Evolutionary conservation across 805 yeast species (phyloP).

Genomic region (Candida stauntonica): DNA sequence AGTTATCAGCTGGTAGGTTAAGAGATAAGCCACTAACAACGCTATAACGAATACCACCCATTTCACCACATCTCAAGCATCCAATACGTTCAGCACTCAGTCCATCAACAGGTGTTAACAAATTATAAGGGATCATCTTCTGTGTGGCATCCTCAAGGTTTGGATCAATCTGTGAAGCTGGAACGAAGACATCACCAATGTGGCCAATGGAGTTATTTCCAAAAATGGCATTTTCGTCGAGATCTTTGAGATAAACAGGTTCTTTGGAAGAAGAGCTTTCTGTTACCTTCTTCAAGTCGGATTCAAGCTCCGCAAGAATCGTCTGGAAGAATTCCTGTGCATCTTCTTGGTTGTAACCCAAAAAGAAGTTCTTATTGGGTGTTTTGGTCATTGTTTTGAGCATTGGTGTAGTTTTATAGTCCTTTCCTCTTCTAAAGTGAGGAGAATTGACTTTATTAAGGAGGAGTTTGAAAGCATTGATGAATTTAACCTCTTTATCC

Average conservation of each 20-base stretch:
- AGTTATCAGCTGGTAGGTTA: conserved; percentile 53
- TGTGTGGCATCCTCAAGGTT: conserved; percentile 41
- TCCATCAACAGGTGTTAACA: conserved; percentile 91
- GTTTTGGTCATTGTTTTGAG: conserved; percentile 70
- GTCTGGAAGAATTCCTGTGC: conserved; percentile 94
- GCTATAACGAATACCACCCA: conserved; percentile 85
- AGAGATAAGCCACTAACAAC: conserved; percentile 71
- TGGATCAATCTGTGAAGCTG: conserved; percentile 76
- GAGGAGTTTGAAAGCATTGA: conserved; percentile 47
- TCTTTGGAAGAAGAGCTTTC: conserved; percentile 11
- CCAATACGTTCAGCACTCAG: conserved; percentile 84
- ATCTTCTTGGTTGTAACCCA: conserved; percentile 91
- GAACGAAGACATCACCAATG: conserved; percentile 64
- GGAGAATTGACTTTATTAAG: conserved; percentile 51
- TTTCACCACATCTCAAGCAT: conserved; percentile 87
- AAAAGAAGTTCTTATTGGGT: conserved; percentile 69
- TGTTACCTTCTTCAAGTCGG: conserved; percentile 38
- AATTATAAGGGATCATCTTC: conserved; percentile 47
- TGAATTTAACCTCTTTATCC: conserved; percentile 38
- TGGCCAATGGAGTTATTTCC: conserved; percentile 47
- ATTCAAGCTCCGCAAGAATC: conserved; percentile 61
- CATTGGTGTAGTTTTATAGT: conserved; percentile 56
- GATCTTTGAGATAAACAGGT: conserved; percentile 25
- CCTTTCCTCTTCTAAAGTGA: conserved; percentile 49
- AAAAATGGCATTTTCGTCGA: conserved; percentile 34